Percentiles rank a stretch among this genome's conserved stretches.
These are phyloP conservation scores for Saccharomycopsis oosterbeekiorum DNA, from an alignment of 805 yeast species.

Conservation along the genomic window DNA sequence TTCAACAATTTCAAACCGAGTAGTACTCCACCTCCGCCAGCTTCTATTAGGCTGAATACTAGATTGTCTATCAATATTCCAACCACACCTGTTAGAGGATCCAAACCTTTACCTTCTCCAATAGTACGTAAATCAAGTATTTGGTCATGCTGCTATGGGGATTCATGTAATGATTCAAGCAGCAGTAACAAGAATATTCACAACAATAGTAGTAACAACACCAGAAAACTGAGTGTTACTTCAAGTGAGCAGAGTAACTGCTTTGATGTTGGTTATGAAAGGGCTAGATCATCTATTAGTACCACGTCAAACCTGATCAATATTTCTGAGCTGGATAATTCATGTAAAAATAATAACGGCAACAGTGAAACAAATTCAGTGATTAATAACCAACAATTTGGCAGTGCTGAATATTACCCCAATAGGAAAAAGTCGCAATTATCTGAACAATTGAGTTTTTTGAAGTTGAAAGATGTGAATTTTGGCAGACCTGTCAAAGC, in stretches of 20 bases:
- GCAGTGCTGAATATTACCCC: neutral
- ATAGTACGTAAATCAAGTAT: conserved; percentile 12
- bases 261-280: neutral
- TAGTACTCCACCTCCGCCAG: conserved; percentile 1
- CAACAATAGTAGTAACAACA: neutral
- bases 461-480: neutral
- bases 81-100: conserved; percentile 5
- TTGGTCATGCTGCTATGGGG: conserved; percentile 17
- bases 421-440: neutral
- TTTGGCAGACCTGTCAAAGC: neutral
- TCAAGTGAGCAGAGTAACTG: neutral
- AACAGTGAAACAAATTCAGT: neutral
- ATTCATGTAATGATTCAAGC: conserved; percentile 1
- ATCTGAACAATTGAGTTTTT: neutral
- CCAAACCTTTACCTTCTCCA: conserved; percentile 19
- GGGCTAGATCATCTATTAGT: neutral
- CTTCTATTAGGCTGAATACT: neutral
- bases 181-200: neutral
- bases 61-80: conserved; percentile 1
- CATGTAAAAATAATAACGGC: neutral
- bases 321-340: neutral
- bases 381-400: neutral
- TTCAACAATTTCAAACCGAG: neutral
- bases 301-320: neutral
- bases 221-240: conserved; percentile 1